Conservation (phyloP, 352 stramenopile genomes). For the Phytopythium delawarense region DNA sequence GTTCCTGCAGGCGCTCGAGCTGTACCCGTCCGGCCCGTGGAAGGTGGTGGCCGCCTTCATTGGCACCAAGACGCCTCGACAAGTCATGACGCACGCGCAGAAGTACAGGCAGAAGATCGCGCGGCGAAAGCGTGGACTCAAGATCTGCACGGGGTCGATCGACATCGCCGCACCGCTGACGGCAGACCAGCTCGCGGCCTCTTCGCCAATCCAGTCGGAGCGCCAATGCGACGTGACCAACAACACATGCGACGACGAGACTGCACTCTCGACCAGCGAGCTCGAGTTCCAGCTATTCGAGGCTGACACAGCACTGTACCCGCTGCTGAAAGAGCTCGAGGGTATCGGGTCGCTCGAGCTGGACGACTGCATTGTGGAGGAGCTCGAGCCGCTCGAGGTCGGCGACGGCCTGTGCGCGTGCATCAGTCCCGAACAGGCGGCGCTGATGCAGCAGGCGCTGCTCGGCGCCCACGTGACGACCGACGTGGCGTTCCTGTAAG, state of each 20-base stretch:
- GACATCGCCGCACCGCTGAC: background rate
- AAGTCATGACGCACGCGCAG: conserved; percentile 36
- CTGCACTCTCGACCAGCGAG: background rate
- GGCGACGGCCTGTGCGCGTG: conserved; percentile 2
- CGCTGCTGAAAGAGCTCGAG: conserved; percentile 3
- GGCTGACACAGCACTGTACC: background rate
- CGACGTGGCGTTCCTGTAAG: background rate
- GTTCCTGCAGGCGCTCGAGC: conserved; percentile 26
- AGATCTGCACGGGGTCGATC: conserved; percentile 5
- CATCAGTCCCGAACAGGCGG: conserved; percentile 5
- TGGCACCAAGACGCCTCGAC: conserved; percentile 26
- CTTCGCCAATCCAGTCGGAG: background rate
- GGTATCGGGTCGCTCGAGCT: conserved; percentile 1
- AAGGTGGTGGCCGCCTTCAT: conserved; percentile 24
- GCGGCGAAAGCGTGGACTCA: conserved; percentile 27
- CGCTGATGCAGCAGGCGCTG: background rate
- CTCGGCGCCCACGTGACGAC: background rate
- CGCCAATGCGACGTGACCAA: background rate
- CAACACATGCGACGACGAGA: background rate
- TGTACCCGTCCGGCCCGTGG: conserved; percentile 28
- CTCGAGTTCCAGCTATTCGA: conserved; percentile 3
- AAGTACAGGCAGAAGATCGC: conserved; percentile 45
- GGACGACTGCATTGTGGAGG: conserved; percentile 9
- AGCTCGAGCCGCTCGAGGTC: conserved; percentile 5
- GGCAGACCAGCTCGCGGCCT: background rate